Base-by-base conservation (phyloP, 352 stramenopile species). In the Nannochloropsis limnetica region DNA sequence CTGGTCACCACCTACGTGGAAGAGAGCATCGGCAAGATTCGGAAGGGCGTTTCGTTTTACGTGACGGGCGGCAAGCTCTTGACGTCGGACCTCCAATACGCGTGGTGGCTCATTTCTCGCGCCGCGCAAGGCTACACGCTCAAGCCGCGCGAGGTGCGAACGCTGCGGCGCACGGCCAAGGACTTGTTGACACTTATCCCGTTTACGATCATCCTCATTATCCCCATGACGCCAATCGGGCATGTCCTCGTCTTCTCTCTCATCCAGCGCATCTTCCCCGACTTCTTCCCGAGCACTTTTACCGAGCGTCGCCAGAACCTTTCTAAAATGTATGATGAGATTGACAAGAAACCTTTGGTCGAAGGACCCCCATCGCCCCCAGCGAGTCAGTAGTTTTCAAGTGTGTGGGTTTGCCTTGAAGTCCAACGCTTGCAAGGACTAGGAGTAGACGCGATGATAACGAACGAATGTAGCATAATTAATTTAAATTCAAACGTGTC, bases 251-350 rank as follows among this genome's bases (percentile, higher is more conserved):
- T 95, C n/a, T 95, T 95, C 86, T 89, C 88, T 79, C 91, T 91
- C 14, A 95, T 95, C 83, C 91, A 94, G 84, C 84, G 91, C 68
- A 91, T 94, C 81, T 95, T 93, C 82, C 91, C 91, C 27, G 90
- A 93, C 80, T 95, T 95, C 83, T 95, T 95, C 83, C 91, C 91
- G n/a, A 93, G 88, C 83, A 93, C 90, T 82, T 95, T 92, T 82
- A 93, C 91, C 8, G 91, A 95, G 84, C 85, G 90, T 79, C 83
- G 91, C 43, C 91, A 94, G 86, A 95, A 95, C 85, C 85, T 95
- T 14, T 83, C 93, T n/a, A 81, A 85, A 83, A 88, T 87, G 84
- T 87, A 86, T 82, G 82, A 83, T 32, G 83, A 87, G 81, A 83
- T 87, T 28, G 84, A 87, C 27, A 87, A 87, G 61, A 79, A 81